These are phyloP conservation scores for Aquanectria penicillioides DNA, from an alignment of 2,329 filamentous ascomycete genomes.

Conservation along the genomic window DNA sequence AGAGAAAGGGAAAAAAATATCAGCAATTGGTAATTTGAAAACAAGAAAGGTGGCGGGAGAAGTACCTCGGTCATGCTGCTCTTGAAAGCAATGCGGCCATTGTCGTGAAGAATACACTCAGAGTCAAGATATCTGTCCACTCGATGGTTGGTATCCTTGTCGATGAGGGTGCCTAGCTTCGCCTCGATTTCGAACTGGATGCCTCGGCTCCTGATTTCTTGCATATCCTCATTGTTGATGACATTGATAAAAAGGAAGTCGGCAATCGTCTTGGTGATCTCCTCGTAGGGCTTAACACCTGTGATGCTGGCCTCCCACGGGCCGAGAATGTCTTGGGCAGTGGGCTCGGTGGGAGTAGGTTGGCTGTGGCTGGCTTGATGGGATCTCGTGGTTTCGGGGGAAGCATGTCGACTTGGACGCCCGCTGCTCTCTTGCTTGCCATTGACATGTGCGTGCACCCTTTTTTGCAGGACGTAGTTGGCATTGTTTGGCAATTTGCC, in stretches of 20 bases:
- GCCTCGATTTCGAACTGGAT: slow-evolving; percentile 93
- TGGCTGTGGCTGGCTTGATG: slow-evolving; percentile 38
- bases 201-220: slow-evolving; percentile 69
- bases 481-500: slow-evolving; percentile 50
- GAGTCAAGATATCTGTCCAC: slow-evolving; percentile 73
- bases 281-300: slow-evolving; percentile 75
- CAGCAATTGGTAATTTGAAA: slow-evolving; percentile 20
- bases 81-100: slow-evolving; percentile 74
- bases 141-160: slow-evolving; percentile 76
- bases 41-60: background rate
- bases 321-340: slow-evolving; percentile 54
- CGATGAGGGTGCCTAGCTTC: slow-evolving; percentile 85
- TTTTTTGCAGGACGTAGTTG: slow-evolving; percentile 43
- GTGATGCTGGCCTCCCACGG: slow-evolving; percentile 76
- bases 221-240: slow-evolving; percentile 72
- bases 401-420: slow-evolving; percentile 54
- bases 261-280: slow-evolving; percentile 78
- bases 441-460: slow-evolving; percentile 46
- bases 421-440: slow-evolving; percentile 48
- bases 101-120: slow-evolving; percentile 74
- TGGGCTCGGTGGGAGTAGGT: slow-evolving; percentile 41
- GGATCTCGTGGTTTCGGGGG: slow-evolving; percentile 56
- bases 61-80: slow-evolving; percentile 91
- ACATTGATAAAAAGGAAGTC: slow-evolving; percentile 83
- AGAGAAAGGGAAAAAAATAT: too few species aligned